phyloP scores from a whole-genome alignment of 768 basidiomycete genomes.

The Pleurotus eryngii region DNA sequence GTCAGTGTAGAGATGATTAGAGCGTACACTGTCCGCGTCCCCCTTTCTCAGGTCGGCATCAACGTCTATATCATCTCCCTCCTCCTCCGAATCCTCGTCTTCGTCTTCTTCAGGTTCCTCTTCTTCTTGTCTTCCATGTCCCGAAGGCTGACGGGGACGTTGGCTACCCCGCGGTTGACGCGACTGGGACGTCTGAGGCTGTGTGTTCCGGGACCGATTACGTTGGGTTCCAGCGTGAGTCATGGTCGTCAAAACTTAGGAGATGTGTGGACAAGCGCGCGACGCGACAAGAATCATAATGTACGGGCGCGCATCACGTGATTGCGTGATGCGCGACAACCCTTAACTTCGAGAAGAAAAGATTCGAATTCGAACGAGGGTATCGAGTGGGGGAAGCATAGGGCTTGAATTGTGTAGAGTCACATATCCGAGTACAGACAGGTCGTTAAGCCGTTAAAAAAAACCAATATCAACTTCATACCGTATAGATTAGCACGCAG shows the following conservation, averaged over 20 bases:
- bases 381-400: too few relatives aligned
- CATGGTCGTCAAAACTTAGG: neutral
- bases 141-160: neutral
- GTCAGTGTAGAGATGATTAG: neutral
- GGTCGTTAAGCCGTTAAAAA: too few relatives aligned
- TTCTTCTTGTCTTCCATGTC: constrained; percentile 24
- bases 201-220: neutral
- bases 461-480: too few relatives aligned
- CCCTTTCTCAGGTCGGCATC: constrained; percentile 22
- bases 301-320: too few relatives aligned
- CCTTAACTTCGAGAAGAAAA: too few relatives aligned
- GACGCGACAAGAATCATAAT: neutral
- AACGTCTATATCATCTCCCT: constrained; percentile 31
- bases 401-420: too few relatives aligned
- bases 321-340: neutral
- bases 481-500: too few relatives aligned
- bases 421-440: too few relatives aligned
- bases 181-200: neutral
- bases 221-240: neutral
- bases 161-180: neutral
- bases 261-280: neutral
- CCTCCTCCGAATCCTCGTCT: constrained; percentile 33
- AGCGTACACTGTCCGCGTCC: constrained; percentile 15
- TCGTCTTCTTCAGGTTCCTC: constrained; percentile 18
- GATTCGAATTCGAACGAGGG: too few relatives aligned